Percentiles rank a stretch among this genome's conserved stretches.
Conservation (phyloP, 768 basidiomycete genomes). For the Psilocybe azurescens region DNA sequence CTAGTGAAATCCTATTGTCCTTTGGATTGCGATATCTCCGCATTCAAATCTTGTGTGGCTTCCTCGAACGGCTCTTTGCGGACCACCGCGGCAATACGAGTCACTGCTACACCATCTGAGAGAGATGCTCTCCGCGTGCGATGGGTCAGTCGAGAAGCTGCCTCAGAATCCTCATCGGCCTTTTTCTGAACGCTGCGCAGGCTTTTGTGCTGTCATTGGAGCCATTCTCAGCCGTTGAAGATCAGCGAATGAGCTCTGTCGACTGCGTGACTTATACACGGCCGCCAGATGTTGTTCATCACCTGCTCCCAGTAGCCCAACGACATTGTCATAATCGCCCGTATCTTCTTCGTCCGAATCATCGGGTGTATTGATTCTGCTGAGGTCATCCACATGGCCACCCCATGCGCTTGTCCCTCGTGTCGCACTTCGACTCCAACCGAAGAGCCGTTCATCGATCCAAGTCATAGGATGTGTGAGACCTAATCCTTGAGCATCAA, state of each 20-base stretch:
- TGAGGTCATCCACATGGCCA: conserved; percentile 61
- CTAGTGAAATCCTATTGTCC: background rate
- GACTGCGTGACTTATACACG: conserved; percentile 57
- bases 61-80: conserved; percentile 61
- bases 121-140: conserved; percentile 68
- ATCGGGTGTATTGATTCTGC: conserved; percentile 71
- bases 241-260: conserved; percentile 82
- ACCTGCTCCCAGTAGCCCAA: conserved; percentile 64
- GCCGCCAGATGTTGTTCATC: conserved; percentile 42
- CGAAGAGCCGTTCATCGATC: conserved; percentile 94
- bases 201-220: conserved; percentile 24
- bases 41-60: conserved; percentile 71
- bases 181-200: conserved; percentile 11
- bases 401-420: conserved; percentile 92
- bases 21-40: conserved; percentile 53
- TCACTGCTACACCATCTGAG: conserved; percentile 66
- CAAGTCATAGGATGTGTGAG: conserved; percentile 93
- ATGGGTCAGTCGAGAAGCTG: conserved; percentile 50
- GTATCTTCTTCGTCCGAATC: conserved; percentile 87
- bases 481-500: conserved; percentile 85
- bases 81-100: conserved; percentile 65
- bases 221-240: conserved; percentile 67
- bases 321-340: conserved; percentile 91
- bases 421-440: conserved; percentile 81
- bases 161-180: conserved; percentile 40